Evolutionary conservation across 192 early-diverging fungal species (phyloP).

Genomic region (Dissophora ornata): DNA sequence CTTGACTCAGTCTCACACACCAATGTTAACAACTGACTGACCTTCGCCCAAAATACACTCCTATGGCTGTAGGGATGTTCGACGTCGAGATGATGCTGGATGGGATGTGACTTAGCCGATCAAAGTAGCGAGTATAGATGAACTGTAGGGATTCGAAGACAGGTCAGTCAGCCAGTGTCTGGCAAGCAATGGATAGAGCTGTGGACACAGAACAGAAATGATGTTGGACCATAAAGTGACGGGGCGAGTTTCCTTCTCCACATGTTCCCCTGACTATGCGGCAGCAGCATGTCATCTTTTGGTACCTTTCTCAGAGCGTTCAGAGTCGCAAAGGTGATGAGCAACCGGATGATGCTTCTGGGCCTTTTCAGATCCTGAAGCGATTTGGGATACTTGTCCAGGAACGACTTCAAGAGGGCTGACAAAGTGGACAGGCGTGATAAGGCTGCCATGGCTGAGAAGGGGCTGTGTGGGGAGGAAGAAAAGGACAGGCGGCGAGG

Average conservation of each 20-base stretch:
- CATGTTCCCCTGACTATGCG: background rate
- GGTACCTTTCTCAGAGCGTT: constrained; percentile 25
- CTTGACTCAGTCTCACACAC: too few relatives aligned
- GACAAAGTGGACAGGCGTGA: constrained; percentile 9
- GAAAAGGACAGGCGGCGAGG: background rate
- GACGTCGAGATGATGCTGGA: constrained; percentile 7
- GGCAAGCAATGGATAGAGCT: too few relatives aligned
- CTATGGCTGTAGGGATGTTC: constrained; percentile 20
- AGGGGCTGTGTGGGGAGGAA: background rate
- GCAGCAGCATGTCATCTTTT: too few relatives aligned
- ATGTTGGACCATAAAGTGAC: too few relatives aligned
- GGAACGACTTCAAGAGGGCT: constrained; percentile 6
- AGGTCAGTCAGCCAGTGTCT: too few relatives aligned
- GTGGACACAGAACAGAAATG: too few relatives aligned
- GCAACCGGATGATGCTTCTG: background rate
- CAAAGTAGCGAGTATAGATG: constrained; percentile 22
- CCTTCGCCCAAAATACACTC: constrained; percentile 23
- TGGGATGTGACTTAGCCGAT: constrained; percentile 37
- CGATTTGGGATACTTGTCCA: constrained; percentile 21
- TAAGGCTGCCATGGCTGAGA: constrained; percentile 21
- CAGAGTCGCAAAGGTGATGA: constrained; percentile 11
- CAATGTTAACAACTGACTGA: background rate
- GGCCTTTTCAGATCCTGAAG: constrained; percentile 14
- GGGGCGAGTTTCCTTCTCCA: background rate
- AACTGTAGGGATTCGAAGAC: too few relatives aligned